Percentiles rank a stretch among this genome's conserved stretches.
phyloP scores from a whole-genome alignment of 108 stramenopile species.

The Skeletonema marinoi region DNA sequence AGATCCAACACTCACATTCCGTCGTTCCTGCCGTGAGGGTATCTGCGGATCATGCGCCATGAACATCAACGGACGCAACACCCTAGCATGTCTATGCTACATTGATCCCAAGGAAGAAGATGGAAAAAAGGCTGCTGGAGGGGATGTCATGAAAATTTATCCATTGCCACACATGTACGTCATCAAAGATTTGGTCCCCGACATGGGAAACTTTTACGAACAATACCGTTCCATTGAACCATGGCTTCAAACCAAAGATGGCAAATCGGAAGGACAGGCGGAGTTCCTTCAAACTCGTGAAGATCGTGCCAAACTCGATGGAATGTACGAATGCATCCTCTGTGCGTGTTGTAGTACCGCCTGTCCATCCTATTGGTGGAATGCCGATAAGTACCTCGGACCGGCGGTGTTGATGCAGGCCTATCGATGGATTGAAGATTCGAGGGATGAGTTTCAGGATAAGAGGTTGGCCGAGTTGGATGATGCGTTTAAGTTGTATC shows the following conservation, averaged over 20 bases:
- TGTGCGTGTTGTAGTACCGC: conserved; percentile 99
- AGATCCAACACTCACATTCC: conserved; percentile 96
- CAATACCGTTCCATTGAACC: conserved; percentile 98
- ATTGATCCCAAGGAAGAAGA: conserved; percentile 71
- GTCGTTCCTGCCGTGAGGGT: conserved; percentile 97
- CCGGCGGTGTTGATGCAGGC: conserved; percentile 98
- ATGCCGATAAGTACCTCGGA: conserved; percentile 95
- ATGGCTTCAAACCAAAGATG: conserved; percentile 90
- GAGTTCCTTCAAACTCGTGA: conserved; percentile 91
- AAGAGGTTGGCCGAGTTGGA: conserved; percentile 93
- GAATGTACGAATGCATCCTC: conserved; percentile 99
- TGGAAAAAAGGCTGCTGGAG: conserved; percentile 27
- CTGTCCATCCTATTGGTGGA: conserved; percentile 99
- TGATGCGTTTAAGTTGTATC: conserved; percentile 96
- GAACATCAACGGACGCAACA: conserved; percentile 99
- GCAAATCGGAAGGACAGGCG: conserved; percentile 76
- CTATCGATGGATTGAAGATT: conserved; percentile 97
- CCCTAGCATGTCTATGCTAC: conserved; percentile 93
- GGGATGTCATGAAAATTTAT: conserved; percentile 90
- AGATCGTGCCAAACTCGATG: conserved; percentile 93
- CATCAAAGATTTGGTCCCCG: conserved; percentile 97
- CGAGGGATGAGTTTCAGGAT: conserved; percentile 86
- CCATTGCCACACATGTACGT: conserved; percentile 99
- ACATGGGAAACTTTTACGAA: conserved; percentile 99
- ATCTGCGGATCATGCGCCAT: conserved; percentile 99